Conservation (phyloP, 2,329 filamentous ascomycete genomes). For the Paecilomyces formosus region DNA sequence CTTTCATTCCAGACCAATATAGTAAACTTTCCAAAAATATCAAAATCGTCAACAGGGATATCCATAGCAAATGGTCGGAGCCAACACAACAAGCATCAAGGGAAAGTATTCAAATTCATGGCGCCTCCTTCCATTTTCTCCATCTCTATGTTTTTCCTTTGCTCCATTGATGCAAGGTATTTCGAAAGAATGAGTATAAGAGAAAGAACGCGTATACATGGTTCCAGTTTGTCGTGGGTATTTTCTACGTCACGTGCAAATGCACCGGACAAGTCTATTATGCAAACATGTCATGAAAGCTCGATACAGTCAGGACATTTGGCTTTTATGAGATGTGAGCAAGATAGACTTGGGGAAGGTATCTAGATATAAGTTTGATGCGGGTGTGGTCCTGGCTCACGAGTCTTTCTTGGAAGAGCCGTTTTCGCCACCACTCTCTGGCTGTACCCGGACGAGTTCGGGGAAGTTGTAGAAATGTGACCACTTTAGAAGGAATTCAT, state of each 20-base stretch:
- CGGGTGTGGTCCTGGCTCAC: slow-evolving; percentile 6
- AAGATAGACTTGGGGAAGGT: slow-evolving; percentile 3
- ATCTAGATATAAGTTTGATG: not conserved
- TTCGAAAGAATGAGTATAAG: not conserved
- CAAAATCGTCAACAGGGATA: not conserved
- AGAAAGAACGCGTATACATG: not conserved
- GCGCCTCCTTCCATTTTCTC: not conserved
- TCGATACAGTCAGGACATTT: not conserved
- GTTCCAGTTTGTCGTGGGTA: not conserved
- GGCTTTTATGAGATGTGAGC: not conserved
- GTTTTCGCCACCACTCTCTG: slow-evolving; percentile 10
- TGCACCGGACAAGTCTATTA: not conserved
- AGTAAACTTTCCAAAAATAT: not conserved
- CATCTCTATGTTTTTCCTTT: not conserved
- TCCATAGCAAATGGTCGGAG: not conserved
- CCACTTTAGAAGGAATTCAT: slow-evolving; percentile 67
- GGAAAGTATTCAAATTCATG: not conserved
- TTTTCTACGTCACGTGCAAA: not conserved
- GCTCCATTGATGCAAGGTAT: not conserved
- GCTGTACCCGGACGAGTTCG: slow-evolving; percentile 37
- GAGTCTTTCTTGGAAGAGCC: slow-evolving; percentile 23
- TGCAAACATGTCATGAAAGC: not conserved
- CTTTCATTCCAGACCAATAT: not conserved
- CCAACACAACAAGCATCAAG: not conserved
- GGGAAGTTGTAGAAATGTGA: slow-evolving; percentile 54